Percentiles rank a stretch among this genome's conserved stretches.
Conservation (phyloP, 140 eudicot species). For the Anethum foeniculum region DNA sequence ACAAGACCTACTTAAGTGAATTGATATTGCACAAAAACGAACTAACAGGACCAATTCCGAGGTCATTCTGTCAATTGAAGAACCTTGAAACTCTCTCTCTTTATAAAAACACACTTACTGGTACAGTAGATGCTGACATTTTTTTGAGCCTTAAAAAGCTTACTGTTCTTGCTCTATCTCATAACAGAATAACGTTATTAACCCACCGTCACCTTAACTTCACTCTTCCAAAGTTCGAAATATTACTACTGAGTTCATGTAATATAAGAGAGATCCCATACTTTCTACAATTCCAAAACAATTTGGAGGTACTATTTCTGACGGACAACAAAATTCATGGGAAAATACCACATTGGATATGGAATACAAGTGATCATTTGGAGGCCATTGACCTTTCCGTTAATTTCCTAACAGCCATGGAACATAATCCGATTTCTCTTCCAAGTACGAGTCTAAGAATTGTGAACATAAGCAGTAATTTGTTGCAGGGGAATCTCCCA, state of each 20-base stretch:
- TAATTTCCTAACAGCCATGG: conserved; percentile 6
- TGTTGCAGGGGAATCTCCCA: conserved; percentile 17
- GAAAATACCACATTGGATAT: no score
- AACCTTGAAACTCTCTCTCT: conserved; percentile 14
- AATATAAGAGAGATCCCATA: conserved; percentile 30
- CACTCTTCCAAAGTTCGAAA: neutral
- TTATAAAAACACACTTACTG: conserved; percentile 10
- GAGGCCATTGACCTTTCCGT: neutral
- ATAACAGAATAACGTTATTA: conserved; percentile 14
- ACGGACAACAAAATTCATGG: neutral
- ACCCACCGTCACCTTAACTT: neutral
- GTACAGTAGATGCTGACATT: conserved; percentile 15
- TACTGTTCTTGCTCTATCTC: neutral
- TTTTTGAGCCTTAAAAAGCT: conserved; percentile 22
- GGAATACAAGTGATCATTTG: conserved; percentile 13
- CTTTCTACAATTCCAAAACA: conserved; percentile 18
- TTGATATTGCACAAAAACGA: conserved; percentile 1
- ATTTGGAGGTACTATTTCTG: conserved; percentile 7
- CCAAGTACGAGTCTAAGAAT: neutral
- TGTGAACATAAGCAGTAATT: neutral
- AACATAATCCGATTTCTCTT: neutral
- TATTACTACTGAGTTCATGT: conserved; percentile 16
- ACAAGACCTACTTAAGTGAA: conserved; percentile 14
- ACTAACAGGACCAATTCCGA: conserved; percentile 10
- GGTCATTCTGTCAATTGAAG: conserved; percentile 16